These are phyloP conservation scores for Globisporangium spiculum DNA, from an alignment of 352 stramenopile genomes.

Conservation along the genomic window DNA sequence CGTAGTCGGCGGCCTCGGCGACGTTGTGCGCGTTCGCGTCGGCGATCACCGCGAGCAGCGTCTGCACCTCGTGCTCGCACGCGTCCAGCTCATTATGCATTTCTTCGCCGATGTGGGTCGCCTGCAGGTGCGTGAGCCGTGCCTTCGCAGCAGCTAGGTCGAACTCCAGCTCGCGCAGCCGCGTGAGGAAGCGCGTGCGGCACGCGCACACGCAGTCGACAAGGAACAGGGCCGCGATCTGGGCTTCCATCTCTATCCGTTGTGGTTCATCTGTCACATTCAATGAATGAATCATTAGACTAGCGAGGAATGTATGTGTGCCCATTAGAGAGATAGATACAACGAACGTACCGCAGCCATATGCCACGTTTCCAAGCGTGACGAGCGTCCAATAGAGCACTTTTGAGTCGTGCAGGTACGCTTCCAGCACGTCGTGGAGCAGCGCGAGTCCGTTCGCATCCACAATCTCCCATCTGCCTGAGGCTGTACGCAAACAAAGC, in stretches of 20 bases:
- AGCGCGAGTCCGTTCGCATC: slow-evolving; percentile 33
- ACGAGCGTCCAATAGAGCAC: slow-evolving; percentile 61
- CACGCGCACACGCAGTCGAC: slow-evolving; percentile 40
- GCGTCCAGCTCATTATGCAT: slow-evolving; percentile 70
- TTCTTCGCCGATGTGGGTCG: slow-evolving; percentile 57
- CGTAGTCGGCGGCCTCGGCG: slow-evolving; percentile 50
- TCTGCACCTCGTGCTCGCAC: slow-evolving; percentile 37
- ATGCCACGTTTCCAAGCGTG: slow-evolving; percentile 53
- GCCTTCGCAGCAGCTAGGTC: slow-evolving; percentile 28
- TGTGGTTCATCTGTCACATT: neutral
- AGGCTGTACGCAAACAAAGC: slow-evolving; percentile 13
- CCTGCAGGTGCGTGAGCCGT: slow-evolving; percentile 34
- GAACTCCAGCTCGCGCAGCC: slow-evolving; percentile 44
- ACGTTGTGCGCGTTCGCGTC: slow-evolving; percentile 50
- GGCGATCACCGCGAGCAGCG: slow-evolving; percentile 30
- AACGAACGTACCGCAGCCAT: slow-evolving; percentile 20
- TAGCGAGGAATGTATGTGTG: neutral
- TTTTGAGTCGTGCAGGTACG: slow-evolving; percentile 30
- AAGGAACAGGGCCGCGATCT: slow-evolving; percentile 24
- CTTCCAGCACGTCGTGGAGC: slow-evolving; percentile 34
- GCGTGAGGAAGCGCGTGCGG: slow-evolving; percentile 44
- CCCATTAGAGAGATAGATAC: too few relatives aligned
- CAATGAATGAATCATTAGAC: neutral
- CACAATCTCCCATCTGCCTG: slow-evolving; percentile 40
- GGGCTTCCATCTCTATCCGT: slow-evolving; percentile 24